Evolutionary conservation across 73 alveolate species (phyloP).

Genomic region (Breviolum minutum): DNA sequence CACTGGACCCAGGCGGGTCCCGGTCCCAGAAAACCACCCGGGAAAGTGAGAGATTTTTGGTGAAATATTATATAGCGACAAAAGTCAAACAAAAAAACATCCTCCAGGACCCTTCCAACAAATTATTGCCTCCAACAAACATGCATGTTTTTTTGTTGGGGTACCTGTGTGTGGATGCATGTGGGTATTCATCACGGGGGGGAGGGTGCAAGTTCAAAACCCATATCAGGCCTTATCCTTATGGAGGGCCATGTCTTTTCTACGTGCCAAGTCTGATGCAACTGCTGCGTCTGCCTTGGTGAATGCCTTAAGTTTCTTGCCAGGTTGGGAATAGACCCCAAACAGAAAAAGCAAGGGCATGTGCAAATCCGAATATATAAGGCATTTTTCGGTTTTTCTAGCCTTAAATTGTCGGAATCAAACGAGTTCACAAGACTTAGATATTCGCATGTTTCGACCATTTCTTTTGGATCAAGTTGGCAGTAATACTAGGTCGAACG

Average conservation of each 20-base stretch:
- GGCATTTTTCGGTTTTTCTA: too few species aligned
- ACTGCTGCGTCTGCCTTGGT: constrained; percentile 29
- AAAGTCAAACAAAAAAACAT: too few species aligned
- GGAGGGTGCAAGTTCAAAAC: neutral
- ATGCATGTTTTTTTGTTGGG: neutral
- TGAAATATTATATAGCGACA: too few species aligned
- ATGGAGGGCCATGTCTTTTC: constrained; percentile 15
- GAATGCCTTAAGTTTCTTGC: constrained; percentile 15
- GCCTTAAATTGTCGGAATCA: too few species aligned
- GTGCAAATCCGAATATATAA: too few species aligned
- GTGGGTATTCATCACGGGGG: neutral
- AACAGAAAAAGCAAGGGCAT: too few species aligned
- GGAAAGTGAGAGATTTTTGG: too few species aligned
- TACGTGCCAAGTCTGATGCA: constrained; percentile 20
- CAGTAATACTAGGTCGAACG: too few species aligned
- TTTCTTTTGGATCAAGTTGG: too few species aligned
- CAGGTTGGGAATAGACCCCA: too few species aligned
- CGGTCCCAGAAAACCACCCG: neutral
- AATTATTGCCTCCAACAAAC: neutral
- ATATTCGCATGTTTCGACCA: too few species aligned
- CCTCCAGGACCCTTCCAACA: neutral
- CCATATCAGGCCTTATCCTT: neutral
- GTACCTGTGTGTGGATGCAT: neutral
- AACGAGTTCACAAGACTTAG: too few species aligned
- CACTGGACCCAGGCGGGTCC: constrained; percentile 26